Evolutionary conservation across 2,329 filamentous ascomycete species (phyloP), one percentile per base, ranked within the genome.

Genomic region (Colletotrichum neosansevieriae): DNA sequence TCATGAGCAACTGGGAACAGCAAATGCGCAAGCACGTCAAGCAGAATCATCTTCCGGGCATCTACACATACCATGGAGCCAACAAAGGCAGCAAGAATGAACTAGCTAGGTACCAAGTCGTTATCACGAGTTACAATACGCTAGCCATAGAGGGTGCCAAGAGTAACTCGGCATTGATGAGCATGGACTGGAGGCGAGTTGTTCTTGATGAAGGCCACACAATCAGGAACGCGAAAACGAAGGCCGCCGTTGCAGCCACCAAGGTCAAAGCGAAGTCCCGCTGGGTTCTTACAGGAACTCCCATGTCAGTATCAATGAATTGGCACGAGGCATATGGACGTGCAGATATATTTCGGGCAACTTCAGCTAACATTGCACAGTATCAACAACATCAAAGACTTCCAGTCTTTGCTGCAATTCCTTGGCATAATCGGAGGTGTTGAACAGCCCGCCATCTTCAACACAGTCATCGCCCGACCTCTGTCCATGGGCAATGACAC

Each of bases 1-100:
- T 97, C 19, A 94, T 97, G 92, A 94, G 91, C 75, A 97, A 97
- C 73, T 97, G 94, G 94, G 89, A 88, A 73, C 89, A 91, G 61
- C 94, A 97, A 77, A 92, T 95, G 61, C 83, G 87, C 70, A 85
- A 86, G 42, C 94, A 97, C 74, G 86, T 95, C 51, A 85, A 88
- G 42, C 77, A 84, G 5, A 85, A 91, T n/a, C 80, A 88, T 63
- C 80, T 83, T 2, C 88, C 93, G 6, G 88, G 85, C 10, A 84
- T 96, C 4, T 83, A 94, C 73, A 89, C 91, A 36, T 96, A 95
- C 75, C 93, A 97, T 74, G 92, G 92, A 0, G 80, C 72, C 80
- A 84, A 72, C 84, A 89, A 88, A 70, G 81, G 85, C 63, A 85
- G 86, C 60, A 82, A 80, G 2, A 74, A 81, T 10, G 86, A 92